Conservation (phyloP, 257 asterid genomes). For the Cruciata laevipes region DNA sequence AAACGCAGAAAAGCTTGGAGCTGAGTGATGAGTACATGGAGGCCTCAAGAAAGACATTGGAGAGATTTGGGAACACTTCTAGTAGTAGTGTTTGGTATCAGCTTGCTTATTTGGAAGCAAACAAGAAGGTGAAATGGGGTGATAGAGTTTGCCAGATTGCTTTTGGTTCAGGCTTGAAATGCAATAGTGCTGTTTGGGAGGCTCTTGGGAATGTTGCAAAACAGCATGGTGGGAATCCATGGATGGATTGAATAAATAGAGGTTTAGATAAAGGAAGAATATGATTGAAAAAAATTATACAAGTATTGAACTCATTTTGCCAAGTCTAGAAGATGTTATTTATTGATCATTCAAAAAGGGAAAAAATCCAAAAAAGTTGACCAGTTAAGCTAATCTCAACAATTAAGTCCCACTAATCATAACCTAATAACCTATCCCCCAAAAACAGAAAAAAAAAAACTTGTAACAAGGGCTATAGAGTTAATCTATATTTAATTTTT, state of each 20-base stretch:
- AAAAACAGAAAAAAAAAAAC: no score
- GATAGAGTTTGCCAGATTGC: constrained; percentile 66
- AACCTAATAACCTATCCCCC: no score
- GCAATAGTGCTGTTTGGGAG: constrained; percentile 67
- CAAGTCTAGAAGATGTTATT: no score
- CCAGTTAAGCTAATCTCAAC: no score
- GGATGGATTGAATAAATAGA: constrained; percentile 5
- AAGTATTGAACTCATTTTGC: background rate
- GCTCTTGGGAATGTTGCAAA: constrained; percentile 31
- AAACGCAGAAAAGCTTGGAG: constrained; percentile 54
- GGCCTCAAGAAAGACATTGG: constrained; percentile 64
- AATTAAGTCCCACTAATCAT: no score
- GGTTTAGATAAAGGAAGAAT: background rate
- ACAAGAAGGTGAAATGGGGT: constrained; percentile 39
- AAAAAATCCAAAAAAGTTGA: no score
- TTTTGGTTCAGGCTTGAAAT: constrained; percentile 67
- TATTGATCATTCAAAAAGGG: no score
- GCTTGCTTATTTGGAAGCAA: constrained; percentile 56
- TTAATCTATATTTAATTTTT: no score
- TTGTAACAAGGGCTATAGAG: no score
- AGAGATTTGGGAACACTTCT: constrained; percentile 70
- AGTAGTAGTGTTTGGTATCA: constrained; percentile 82
- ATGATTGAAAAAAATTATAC: background rate
- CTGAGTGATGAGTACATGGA: constrained; percentile 65
- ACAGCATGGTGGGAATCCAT: constrained; percentile 10